Evolutionary conservation across 352 stramenopile genomes (phyloP), one percentile per base, ranked within the genome.

Genomic region (Phytophthora kernoviae): DNA sequence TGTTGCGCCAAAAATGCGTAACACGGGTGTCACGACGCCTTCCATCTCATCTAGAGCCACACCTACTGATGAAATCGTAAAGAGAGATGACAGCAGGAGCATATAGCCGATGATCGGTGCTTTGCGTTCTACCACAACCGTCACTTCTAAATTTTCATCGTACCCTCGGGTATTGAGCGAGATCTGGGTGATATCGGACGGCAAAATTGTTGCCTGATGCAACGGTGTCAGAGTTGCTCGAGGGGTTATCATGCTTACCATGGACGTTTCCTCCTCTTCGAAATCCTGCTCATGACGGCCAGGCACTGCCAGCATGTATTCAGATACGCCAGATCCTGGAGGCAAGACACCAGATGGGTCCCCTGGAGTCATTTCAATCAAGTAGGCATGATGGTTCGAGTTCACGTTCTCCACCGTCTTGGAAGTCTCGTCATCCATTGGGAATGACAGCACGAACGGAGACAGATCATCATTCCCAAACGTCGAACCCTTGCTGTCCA

Each of bases 1-100:
- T 85, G 54, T 94, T 88, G 17, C 86, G 75, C 90, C 90, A 97
- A 20, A 92, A 26, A 96, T 79, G 57, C 96, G 96, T 67, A 97
- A 76, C 33, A 90, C 47, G 11, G 90, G 84, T 1, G 65, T 56
- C 7, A 86, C 70, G 44, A 84, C 73, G 53, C 77, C 48, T 20
- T 81, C 70, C 14, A 88, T 62, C 50, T 90, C 76, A 68, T 91
- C 85, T 15, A 94, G 57, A 20, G 83, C 85, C 39, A 92, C 83
- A 30, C 85, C 85, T 12, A 94, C 77, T 1, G 85, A 93, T 18
- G 83, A 79, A 39, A 94, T 79, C 14, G 83, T 89, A 26, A 91
- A 77, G n/a, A 94, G 52, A 49, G 77, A 85, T 41, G 65, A 81
- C 14, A 91, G 37, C 20, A 93, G 60, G 26, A 94, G 37, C 26